Percentiles rank a stretch among this genome's conserved stretches.
These are phyloP conservation scores for Neofusicoccum kwambonambiense DNA, from an alignment of 2,329 filamentous ascomycete species.

Conservation along the genomic window DNA sequence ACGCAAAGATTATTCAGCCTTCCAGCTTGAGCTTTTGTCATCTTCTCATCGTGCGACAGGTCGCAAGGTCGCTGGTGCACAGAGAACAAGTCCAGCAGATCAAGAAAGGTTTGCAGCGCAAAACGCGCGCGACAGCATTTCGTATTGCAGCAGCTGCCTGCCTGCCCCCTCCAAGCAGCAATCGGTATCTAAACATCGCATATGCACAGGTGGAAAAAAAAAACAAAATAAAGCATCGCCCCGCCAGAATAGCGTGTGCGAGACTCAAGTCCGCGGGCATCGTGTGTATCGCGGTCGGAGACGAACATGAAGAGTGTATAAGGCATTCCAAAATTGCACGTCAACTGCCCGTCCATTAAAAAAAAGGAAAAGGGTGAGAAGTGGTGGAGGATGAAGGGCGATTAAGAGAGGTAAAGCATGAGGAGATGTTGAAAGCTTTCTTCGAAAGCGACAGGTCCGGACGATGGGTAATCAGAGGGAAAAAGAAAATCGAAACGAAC, in stretches of 20 bases:
- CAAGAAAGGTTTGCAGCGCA: not conserved
- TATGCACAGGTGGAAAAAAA: not conserved
- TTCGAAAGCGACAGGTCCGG: not conserved
- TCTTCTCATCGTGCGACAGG: no score
- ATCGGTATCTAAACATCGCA: slow-evolving; percentile 5
- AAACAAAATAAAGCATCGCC: not conserved
- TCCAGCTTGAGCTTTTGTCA: no score
- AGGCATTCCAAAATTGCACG: not conserved
- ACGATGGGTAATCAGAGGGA: not conserved
- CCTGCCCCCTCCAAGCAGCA: not conserved
- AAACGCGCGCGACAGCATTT: not conserved
- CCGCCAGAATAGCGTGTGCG: not conserved
- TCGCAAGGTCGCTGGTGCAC: no score
- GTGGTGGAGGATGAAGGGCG: not conserved
- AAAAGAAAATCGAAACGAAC: not conserved
- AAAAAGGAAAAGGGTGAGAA: not conserved
- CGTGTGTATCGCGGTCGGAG: not conserved
- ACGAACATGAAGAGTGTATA: not conserved
- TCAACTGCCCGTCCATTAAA: not conserved
- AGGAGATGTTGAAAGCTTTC: not conserved
- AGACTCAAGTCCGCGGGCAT: not conserved
- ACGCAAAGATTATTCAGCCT: no score
- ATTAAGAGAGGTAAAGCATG: not conserved
- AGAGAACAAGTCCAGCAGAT: not conserved
- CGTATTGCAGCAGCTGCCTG: not conserved